Conservation (phyloP, 2,329 filamentous ascomycete species). For the Xylaria sp. region DNA sequence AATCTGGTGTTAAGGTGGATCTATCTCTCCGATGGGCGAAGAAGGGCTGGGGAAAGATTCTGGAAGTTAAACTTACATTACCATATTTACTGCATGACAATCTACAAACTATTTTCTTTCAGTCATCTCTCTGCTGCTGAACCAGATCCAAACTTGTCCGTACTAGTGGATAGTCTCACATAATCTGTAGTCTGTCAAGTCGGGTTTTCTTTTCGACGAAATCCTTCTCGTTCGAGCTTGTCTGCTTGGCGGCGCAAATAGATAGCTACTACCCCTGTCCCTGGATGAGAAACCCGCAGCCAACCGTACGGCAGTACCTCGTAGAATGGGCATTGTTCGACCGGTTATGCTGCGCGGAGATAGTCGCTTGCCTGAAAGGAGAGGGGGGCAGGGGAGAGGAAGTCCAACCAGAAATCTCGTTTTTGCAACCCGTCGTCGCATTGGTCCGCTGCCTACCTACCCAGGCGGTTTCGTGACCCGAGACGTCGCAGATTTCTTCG, state of each 20-base stretch:
- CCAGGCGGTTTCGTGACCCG: slow-evolving; percentile 17
- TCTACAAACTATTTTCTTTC: slow-evolving; percentile 21
- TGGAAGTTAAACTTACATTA: slow-evolving; percentile 11
- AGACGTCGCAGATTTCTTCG: slow-evolving; percentile 13
- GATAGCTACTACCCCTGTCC: neutral
- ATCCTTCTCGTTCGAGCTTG: neutral
- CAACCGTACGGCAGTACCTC: neutral
- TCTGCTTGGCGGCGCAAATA: neutral
- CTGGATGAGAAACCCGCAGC: neutral
- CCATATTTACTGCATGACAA: slow-evolving; percentile 22
- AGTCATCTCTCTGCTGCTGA: neutral
- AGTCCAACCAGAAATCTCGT: neutral
- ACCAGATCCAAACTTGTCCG: neutral
- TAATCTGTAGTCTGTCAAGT: no score
- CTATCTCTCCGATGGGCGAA: slow-evolving; percentile 10
- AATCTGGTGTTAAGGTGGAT: slow-evolving; percentile 11
- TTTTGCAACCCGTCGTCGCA: neutral
- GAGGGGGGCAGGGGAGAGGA: neutral
- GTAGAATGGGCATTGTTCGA: neutral
- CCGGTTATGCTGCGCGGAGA: neutral
- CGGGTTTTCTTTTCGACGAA: neutral
- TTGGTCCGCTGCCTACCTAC: neutral
- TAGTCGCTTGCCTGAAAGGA: neutral
- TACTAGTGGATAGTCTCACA: neutral
- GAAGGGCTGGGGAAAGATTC: slow-evolving; percentile 21